Percentiles rank a stretch among this genome's conserved stretches.
phyloP scores from a whole-genome alignment of 2,329 filamentous ascomycete species.

The Helicocarpus griseus region DNA sequence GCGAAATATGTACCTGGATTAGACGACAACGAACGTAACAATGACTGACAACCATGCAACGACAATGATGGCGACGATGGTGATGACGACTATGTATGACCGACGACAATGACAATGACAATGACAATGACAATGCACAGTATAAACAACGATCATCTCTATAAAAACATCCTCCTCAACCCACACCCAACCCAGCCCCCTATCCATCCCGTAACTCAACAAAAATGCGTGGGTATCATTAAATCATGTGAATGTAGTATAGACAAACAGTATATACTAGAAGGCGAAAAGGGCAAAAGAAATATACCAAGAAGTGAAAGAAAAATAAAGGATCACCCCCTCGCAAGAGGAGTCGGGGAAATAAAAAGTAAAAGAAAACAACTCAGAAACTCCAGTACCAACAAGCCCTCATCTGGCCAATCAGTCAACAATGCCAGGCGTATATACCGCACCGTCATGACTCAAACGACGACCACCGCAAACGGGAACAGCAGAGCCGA shows the following conservation, averaged over 20 bases:
- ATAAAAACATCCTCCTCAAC: background rate
- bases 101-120: background rate
- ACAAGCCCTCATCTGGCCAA: no score
- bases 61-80: no score
- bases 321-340: conserved; percentile 2
- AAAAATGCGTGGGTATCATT: conserved; percentile 1
- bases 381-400: no score
- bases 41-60: no score
- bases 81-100: background rate
- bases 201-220: background rate
- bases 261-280: background rate
- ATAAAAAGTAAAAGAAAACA: no score
- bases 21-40: no score
- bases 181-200: background rate
- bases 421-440: no score
- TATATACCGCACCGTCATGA: no score
- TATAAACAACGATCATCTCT: background rate
- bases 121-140: no score
- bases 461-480: no score
- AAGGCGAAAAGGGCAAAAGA: conserved; percentile 1
- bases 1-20: no score
- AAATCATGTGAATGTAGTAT: background rate
- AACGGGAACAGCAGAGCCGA: background rate
- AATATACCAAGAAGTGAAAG: conserved; percentile 7
- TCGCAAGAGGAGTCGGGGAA: no score